Conservation (phyloP, 768 basidiomycete species). For the Phaeotremella fagi region DNA sequence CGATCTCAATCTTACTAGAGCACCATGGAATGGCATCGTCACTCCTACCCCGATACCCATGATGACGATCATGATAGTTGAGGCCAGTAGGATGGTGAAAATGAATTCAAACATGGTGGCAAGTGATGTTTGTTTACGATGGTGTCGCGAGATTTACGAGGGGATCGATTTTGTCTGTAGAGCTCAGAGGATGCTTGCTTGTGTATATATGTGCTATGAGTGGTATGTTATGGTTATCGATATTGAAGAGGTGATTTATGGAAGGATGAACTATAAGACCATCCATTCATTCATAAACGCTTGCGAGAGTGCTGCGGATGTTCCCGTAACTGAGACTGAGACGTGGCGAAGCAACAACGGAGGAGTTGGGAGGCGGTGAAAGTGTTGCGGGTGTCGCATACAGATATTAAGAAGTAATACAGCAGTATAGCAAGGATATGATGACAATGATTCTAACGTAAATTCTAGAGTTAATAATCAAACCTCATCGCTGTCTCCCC, state of each 20-base stretch:
- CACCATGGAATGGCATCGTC: slow-evolving; percentile 48
- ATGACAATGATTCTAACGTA: no score
- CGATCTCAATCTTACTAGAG: slow-evolving; percentile 42
- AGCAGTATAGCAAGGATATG: no score
- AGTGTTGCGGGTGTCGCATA: no score
- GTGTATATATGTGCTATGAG: no score
- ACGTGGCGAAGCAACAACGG: no score
- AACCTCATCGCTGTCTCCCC: background rate
- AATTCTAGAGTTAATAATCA: no score
- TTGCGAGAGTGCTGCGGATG: background rate
- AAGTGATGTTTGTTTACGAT: background rate
- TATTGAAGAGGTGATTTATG: background rate
- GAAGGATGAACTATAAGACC: background rate
- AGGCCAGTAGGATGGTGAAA: slow-evolving; percentile 40
- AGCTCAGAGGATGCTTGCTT: no score
- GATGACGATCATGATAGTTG: slow-evolving; percentile 39
- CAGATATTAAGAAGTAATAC: no score
- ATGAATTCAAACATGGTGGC: slow-evolving; percentile 35
- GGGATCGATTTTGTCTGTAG: no score
- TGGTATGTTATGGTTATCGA: no score
- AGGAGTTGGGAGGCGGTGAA: no score
- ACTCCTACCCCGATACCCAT: slow-evolving; percentile 39
- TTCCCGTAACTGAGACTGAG: no score
- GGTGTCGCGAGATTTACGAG: background rate
- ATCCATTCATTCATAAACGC: background rate